These are phyloP conservation scores for Wickerhamomyces hampshirensis DNA, from an alignment of 805 yeast species.

Conservation along the genomic window DNA sequence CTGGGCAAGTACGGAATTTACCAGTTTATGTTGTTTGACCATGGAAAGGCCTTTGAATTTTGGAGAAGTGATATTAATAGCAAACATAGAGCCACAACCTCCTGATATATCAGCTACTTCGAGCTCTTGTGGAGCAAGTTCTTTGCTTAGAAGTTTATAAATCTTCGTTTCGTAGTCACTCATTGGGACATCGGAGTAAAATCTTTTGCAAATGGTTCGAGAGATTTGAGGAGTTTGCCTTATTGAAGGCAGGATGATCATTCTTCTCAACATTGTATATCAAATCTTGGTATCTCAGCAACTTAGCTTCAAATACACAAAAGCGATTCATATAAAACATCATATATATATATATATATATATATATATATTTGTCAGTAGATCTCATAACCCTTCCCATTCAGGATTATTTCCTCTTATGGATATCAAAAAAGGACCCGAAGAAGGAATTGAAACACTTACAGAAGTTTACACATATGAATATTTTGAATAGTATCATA, in stretches of 20 bases:
- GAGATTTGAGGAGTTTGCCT: constrained; percentile 2
- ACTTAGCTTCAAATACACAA: too few species aligned
- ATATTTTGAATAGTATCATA: too few species aligned
- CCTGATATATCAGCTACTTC: constrained; percentile 82
- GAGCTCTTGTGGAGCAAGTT: constrained; percentile 56
- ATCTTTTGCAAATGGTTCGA: constrained; percentile 1
- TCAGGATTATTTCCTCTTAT: too few species aligned
- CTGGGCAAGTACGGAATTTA: constrained; percentile 73
- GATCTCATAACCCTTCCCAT: too few species aligned
- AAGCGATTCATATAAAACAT: too few species aligned
- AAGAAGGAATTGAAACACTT: too few species aligned
- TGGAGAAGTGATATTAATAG: constrained; percentile 68
- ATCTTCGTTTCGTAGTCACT: constrained; percentile 59
- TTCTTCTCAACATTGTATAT: constrained; percentile 9
- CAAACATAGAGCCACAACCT: constrained; percentile 98
- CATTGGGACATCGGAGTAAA: constrained; percentile 8
- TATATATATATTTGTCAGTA: too few species aligned
- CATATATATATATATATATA: too few species aligned
- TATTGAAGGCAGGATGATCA: not conserved
- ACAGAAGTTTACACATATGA: too few species aligned
- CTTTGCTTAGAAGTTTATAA: constrained; percentile 46
- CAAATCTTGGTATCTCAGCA: too few species aligned
- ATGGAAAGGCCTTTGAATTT: constrained; percentile 76
- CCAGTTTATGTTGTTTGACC: constrained; percentile 90
- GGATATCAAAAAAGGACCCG: too few species aligned